Evolutionary conservation across 2,329 filamentous ascomycete genomes (phyloP), one percentile per base, ranked within the genome.

Genomic region (Scytalidium lignicola): DNA sequence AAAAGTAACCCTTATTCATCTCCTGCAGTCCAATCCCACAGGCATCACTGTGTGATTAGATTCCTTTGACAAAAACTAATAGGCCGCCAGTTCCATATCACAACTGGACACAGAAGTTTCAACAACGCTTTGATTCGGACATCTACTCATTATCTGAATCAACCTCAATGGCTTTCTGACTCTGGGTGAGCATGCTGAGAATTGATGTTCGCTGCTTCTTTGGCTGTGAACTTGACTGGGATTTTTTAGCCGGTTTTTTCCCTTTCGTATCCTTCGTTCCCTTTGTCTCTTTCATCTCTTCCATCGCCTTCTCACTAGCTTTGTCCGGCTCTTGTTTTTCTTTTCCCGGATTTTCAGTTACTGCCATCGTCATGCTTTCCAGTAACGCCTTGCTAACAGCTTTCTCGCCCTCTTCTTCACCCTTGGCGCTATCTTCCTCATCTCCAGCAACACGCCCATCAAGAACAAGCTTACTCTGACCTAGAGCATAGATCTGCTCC

Each of bases 381-480:
- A 65, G 54, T 19, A 65, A 51, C 60, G 63, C 63, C 47, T 54
- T 57, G 15, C 51, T 43, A 9, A 65, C 54, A 7, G 56, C 56
- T 23, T 58, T 57, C 41, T 58, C 55, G 4, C 58, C 58, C 2
- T 58, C 59, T 21, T 58, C 55, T 48, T 61, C 59, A 18, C 55
- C 53, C 26, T 52, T 54, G 22, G 66, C 54, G 40, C 70, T 71
- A 3, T 74, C 74, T 2, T 68, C 72, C 21, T 78, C 80, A 13
- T 37, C 32, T 9, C 32, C 32, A 7, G 80, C 79, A 22, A 89
- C 83, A 51, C 83, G 75, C 53, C 85, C 81, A 64, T 96, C 93
- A 21, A 99, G 80, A 61, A 90, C 88, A 50, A 99, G 76, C 73
- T 99, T 99, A 60, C 90, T 95, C 69, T 92, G 82, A 37, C 93